Percentiles rank a stretch among this genome's conserved stretches.
Evolutionary conservation across 345 rosid genomes (phyloP).

Genomic region (Geranium rotundifolium): DNA sequence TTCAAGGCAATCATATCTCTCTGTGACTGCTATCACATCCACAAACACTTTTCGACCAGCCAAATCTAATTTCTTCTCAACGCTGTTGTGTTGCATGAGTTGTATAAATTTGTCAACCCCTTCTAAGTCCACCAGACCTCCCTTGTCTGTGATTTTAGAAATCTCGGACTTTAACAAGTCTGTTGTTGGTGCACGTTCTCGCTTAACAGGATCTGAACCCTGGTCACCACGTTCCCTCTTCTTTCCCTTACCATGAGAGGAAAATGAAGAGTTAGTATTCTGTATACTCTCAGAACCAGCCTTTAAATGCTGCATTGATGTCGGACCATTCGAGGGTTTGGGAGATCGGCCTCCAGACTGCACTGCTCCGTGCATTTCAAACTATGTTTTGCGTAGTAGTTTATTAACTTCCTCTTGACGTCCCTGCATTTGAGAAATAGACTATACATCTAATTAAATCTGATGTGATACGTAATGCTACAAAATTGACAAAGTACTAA

Average conservation of each 20-base stretch:
- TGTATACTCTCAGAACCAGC: slow-evolving; percentile 55
- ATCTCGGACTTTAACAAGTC: slow-evolving; percentile 56
- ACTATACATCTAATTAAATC: slow-evolving; percentile 1
- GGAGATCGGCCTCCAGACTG: slow-evolving; percentile 83
- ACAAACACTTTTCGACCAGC: slow-evolving; percentile 52
- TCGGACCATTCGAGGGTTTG: slow-evolving; percentile 60
- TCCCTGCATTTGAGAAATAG: slow-evolving; percentile 23
- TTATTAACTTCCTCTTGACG: slow-evolving; percentile 71
- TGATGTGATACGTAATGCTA: neutral
- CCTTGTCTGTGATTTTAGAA: slow-evolving; percentile 61
- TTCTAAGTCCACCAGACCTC: slow-evolving; percentile 62
- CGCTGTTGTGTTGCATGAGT: slow-evolving; percentile 56
- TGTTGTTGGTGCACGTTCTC: slow-evolving; percentile 43
- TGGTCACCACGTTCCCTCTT: slow-evolving; percentile 85
- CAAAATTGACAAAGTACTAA: neutral
- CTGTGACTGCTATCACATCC: slow-evolving; percentile 68
- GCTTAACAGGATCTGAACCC: slow-evolving; percentile 48
- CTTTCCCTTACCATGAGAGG: slow-evolving; percentile 76
- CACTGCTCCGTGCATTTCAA: slow-evolving; percentile 73
- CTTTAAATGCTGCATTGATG: slow-evolving; percentile 55
- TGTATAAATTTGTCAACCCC: slow-evolving; percentile 79
- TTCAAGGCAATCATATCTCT: slow-evolving; percentile 65
- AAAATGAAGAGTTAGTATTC: slow-evolving; percentile 40
- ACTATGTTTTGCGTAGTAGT: slow-evolving; percentile 45
- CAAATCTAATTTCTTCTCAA: slow-evolving; percentile 64